phyloP scores from a whole-genome alignment of 2,329 filamentous ascomycete genomes.

The Calonectria hongkongensis region DNA sequence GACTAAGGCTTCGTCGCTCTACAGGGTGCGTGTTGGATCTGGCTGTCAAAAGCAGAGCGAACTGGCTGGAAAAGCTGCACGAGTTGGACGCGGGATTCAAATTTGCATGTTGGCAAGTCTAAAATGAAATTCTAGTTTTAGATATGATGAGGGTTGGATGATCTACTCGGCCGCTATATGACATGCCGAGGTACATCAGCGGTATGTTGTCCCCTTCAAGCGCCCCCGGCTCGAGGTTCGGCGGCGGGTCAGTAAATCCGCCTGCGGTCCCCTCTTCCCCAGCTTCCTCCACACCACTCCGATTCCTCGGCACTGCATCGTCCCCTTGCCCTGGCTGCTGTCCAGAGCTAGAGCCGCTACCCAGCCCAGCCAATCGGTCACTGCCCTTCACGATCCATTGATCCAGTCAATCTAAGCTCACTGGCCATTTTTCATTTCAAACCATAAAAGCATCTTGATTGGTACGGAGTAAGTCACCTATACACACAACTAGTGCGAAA shows the following conservation, averaged over 20 bases:
- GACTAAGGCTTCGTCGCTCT: neutral
- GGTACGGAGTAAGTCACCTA: slow-evolving; percentile 24
- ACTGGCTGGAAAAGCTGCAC: neutral
- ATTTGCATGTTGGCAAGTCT: neutral
- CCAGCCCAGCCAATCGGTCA: slow-evolving; percentile 27
- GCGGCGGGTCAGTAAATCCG: slow-evolving; percentile 43
- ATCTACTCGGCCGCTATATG: slow-evolving; percentile 39
- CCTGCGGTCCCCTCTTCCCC: slow-evolving; percentile 47
- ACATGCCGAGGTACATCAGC: slow-evolving; percentile 52
- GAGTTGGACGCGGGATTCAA: neutral
- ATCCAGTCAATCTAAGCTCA: slow-evolving; percentile 15
- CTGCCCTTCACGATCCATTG: slow-evolving; percentile 6
- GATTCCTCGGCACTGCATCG: slow-evolving; percentile 40
- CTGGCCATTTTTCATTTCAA: slow-evolving; percentile 12
- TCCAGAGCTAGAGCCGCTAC: slow-evolving; percentile 1
- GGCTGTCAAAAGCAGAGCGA: too few relatives aligned
- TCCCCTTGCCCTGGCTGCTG: slow-evolving; percentile 12
- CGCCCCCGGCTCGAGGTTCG: slow-evolving; percentile 39
- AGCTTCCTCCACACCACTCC: slow-evolving; percentile 39
- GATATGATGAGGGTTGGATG: neutral
- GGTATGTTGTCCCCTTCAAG: slow-evolving; percentile 17
- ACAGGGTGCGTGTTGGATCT: neutral
- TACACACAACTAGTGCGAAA: slow-evolving; percentile 23
- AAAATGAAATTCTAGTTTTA: neutral
- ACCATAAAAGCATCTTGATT: slow-evolving; percentile 24